Evolutionary conservation across 345 rosid genomes (phyloP).

Genomic region (Rubroshorea leprosula): DNA sequence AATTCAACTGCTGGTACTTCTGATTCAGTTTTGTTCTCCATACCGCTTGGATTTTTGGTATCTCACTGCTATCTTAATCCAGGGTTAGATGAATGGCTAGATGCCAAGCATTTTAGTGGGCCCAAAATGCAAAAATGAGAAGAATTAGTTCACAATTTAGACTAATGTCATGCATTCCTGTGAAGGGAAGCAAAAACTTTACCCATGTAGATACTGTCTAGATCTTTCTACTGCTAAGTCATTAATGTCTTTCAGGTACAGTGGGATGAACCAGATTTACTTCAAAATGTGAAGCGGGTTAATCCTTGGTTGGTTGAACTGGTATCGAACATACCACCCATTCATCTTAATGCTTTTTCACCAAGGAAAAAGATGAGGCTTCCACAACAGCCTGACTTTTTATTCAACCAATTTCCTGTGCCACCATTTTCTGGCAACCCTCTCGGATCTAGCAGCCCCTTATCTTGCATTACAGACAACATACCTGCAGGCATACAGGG

Average conservation of each 20-base stretch:
- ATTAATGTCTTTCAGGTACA: constrained; percentile 52
- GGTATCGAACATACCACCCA: too few relatives aligned
- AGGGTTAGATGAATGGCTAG: not conserved
- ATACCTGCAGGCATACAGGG: constrained; percentile 99
- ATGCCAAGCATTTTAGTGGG: not conserved
- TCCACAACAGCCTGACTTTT: constrained; percentile 44
- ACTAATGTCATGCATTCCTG: not conserved
- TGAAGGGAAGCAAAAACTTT: not conserved
- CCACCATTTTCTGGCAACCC: constrained; percentile 65
- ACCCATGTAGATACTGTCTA: not conserved
- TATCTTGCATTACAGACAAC: constrained; percentile 61
- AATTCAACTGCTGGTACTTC: too few relatives aligned
- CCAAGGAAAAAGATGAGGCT: too few relatives aligned
- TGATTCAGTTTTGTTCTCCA: too few relatives aligned
- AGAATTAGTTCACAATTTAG: too few relatives aligned
- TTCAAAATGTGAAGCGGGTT: too few relatives aligned
- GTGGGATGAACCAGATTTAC: constrained; percentile 72
- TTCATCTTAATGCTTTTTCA: too few relatives aligned
- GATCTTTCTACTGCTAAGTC: constrained; percentile 1
- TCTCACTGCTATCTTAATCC: not conserved
- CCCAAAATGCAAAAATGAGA: too few relatives aligned
- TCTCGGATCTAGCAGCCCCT: constrained; percentile 51
- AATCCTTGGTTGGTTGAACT: too few relatives aligned
- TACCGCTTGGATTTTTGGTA: too few relatives aligned
- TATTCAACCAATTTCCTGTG: constrained; percentile 45